Evolutionary conservation across 768 basidiomycete genomes (phyloP).

Genomic region (Dentipellis fragilis): DNA sequence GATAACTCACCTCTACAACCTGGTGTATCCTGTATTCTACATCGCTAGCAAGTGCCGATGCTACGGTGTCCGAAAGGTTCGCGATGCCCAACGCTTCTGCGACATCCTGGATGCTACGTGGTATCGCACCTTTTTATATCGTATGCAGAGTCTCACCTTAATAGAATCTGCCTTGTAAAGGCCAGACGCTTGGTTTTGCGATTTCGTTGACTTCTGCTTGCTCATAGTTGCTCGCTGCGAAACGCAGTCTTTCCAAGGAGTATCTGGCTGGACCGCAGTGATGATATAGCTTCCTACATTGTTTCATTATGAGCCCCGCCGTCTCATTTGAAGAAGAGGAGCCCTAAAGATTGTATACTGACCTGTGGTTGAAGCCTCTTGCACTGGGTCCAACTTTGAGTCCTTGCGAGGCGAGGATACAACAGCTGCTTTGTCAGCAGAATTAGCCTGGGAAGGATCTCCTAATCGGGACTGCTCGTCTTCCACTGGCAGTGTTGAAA

Average conservation of each 20-base stretch:
- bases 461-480: too few relatives aligned
- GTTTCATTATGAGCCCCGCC: too few relatives aligned
- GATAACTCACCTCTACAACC: constrained; percentile 66
- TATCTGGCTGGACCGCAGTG: too few relatives aligned
- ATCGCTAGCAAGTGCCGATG: constrained; percentile 83
- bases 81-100: constrained; percentile 81
- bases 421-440: too few relatives aligned
- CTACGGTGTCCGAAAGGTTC: constrained; percentile 66
- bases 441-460: too few relatives aligned
- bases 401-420: too few relatives aligned
- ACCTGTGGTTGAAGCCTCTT: too few relatives aligned
- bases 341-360: too few relatives aligned
- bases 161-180: constrained; percentile 14
- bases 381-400: too few relatives aligned
- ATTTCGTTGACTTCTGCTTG: constrained; percentile 10
- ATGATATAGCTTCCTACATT: too few relatives aligned
- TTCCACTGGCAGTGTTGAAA: too few relatives aligned
- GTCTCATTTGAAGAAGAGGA: too few relatives aligned
- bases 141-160: constrained; percentile 6
- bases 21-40: constrained; percentile 96
- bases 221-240: constrained; percentile 1
- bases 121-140: neutral
- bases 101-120: constrained; percentile 52
- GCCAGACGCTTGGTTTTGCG: constrained; percentile 6
- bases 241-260: neutral